These are phyloP conservation scores for Alloascoidea africana DNA, from an alignment of 805 yeast genomes.

Conservation along the genomic window DNA sequence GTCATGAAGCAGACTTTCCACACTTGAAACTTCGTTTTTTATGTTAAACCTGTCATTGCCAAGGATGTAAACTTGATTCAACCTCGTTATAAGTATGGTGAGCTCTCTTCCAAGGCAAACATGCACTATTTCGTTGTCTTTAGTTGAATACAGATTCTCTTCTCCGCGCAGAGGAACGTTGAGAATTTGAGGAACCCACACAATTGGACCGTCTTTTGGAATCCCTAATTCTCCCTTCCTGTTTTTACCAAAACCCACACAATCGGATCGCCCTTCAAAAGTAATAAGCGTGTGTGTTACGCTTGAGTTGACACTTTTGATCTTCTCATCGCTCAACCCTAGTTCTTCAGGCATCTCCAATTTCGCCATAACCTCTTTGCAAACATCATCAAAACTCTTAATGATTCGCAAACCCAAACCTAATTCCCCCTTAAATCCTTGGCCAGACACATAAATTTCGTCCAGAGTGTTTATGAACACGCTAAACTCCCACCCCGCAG, in stretches of 20 bases:
- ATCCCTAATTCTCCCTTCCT: conserved; percentile 39
- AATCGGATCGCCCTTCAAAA: conserved; percentile 26
- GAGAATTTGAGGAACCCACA: too few species aligned
- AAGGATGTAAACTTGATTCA: conserved; percentile 11
- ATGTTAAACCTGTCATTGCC: conserved; percentile 21
- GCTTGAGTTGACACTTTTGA: not conserved
- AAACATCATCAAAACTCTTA: conserved; percentile 3
- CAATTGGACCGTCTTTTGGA: too few species aligned
- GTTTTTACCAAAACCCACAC: too few species aligned
- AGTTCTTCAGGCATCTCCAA: too few species aligned
- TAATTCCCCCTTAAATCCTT: conserved; percentile 61
- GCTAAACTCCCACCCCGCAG: conserved; percentile 76
- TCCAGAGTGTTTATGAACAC: conserved; percentile 28
- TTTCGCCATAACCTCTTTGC: conserved; percentile 2
- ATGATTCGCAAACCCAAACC: conserved; percentile 24
- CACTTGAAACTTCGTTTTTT: not conserved
- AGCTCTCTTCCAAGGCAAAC: conserved; percentile 60
- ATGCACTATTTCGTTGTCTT: too few species aligned
- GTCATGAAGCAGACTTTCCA: too few species aligned
- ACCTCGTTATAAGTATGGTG: conserved; percentile 21
- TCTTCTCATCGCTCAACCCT: too few species aligned
- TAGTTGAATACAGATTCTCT: too few species aligned
- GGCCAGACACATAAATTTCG: conserved; percentile 38
- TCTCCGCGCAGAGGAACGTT: too few species aligned
- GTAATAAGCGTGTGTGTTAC: conserved; percentile 4